Percentiles rank a stretch among this genome's conserved stretches.
Evolutionary conservation across 106 monocot genomes (phyloP).

Genomic region (Agapanthus africanus): DNA sequence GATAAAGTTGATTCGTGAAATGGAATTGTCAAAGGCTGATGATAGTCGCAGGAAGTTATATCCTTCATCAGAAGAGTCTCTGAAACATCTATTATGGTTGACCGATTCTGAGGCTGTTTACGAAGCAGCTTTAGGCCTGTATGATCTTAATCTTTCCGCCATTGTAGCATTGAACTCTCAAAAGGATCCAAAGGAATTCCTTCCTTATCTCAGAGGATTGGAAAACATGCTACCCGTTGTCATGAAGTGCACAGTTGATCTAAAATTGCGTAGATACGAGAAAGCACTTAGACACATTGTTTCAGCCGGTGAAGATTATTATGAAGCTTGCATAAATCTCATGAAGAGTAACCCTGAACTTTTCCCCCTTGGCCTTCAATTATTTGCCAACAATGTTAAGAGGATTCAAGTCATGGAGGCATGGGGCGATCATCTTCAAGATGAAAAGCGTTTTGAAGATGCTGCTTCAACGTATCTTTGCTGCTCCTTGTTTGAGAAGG

Average conservation of each 20-base stretch:
- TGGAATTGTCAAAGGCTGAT: slow-evolving; percentile 52
- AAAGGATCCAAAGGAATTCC: slow-evolving; percentile 97
- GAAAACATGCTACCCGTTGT: slow-evolving; percentile 51
- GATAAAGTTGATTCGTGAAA: slow-evolving; percentile 74
- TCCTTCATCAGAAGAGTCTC: slow-evolving; percentile 85
- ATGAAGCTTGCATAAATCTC: slow-evolving; percentile 75
- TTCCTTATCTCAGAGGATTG: slow-evolving; percentile 77
- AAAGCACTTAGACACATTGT: slow-evolving; percentile 80
- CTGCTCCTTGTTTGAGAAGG: slow-evolving; percentile 64
- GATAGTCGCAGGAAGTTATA: slow-evolving; percentile 31
- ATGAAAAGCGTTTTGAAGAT: slow-evolving; percentile 60
- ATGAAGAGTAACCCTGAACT: slow-evolving; percentile 75
- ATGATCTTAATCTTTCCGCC: slow-evolving; percentile 94
- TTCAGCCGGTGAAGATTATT: slow-evolving; percentile 62
- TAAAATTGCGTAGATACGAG: slow-evolving; percentile 65
- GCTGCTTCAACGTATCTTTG: slow-evolving; percentile 78
- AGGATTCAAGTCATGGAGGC: slow-evolving; percentile 60
- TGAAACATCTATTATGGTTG: slow-evolving; percentile 94
- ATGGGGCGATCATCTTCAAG: slow-evolving; percentile 86
- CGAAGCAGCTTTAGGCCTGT: slow-evolving; percentile 87
- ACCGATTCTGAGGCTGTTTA: slow-evolving; percentile 74
- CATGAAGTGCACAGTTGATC: slow-evolving; percentile 78
- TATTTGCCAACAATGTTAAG: slow-evolving; percentile 47
- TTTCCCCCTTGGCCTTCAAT: slow-evolving; percentile 70
- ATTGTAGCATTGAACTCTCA: slow-evolving; percentile 95